Conservation (phyloP, 352 stramenopile genomes). For the Globisporangium cederbergense region DNA sequence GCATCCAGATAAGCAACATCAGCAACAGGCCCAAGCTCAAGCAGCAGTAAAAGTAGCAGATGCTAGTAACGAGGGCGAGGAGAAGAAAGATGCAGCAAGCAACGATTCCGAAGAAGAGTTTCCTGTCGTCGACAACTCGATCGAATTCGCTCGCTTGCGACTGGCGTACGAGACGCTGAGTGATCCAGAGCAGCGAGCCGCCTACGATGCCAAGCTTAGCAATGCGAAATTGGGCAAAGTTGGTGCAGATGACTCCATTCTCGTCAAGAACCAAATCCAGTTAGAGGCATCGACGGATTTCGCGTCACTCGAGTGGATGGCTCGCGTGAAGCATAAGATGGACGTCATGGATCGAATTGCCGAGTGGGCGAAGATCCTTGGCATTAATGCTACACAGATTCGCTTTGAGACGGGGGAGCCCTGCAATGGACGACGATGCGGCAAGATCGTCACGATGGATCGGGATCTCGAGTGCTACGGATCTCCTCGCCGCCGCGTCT, state of each 20-base stretch:
- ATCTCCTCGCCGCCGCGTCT: conserved; percentile 62
- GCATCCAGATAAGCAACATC: conserved; percentile 65
- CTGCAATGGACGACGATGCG: conserved; percentile 52
- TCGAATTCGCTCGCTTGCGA: conserved; percentile 59
- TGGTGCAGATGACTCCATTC: conserved; percentile 17
- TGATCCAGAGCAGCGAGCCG: conserved; percentile 42
- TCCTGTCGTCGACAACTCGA: conserved; percentile 21
- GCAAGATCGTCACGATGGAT: conserved; percentile 84
- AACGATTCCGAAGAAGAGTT: conserved; percentile 8
- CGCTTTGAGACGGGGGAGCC: conserved; percentile 70
- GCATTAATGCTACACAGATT: conserved; percentile 57
- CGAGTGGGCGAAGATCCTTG: conserved; percentile 65
- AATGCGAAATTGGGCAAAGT: conserved; percentile 13
- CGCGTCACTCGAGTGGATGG: conserved; percentile 81
- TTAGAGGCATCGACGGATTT: conserved; percentile 70
- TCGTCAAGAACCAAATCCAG: conserved; percentile 59
- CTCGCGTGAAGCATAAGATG: conserved; percentile 83
- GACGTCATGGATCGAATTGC: conserved; percentile 79
- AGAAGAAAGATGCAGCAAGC: conserved; percentile 11
- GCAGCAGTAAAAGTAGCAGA: neutral
- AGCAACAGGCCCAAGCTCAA: conserved; percentile 15
- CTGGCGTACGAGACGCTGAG: conserved; percentile 77
- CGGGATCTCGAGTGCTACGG: conserved; percentile 72
- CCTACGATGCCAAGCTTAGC: conserved; percentile 54
- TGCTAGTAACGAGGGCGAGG: neutral